These are phyloP conservation scores for Apiosordaria backusii DNA, from an alignment of 495 filamentous ascomycete genomes.

Conservation along the genomic window DNA sequence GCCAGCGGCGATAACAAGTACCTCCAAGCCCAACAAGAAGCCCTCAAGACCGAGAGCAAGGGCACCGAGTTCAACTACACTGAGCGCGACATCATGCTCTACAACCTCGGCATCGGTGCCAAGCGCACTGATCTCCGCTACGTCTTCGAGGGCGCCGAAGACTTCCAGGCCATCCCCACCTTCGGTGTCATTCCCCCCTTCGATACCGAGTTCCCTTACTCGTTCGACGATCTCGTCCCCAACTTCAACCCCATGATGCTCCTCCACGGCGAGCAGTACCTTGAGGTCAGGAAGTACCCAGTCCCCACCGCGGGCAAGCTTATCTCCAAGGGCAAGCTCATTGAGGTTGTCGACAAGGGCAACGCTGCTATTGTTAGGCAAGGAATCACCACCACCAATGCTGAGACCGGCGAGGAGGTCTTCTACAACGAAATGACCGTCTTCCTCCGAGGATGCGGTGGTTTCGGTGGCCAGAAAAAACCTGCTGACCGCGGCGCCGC, in stretches of 20 bases:
- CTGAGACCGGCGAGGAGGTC: constrained; percentile 81
- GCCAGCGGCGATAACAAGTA: constrained; percentile 42
- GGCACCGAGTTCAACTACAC: constrained; percentile 79
- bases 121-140: constrained; percentile 86
- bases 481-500: constrained; percentile 72
- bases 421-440: constrained; percentile 95
- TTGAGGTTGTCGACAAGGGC: constrained; percentile 96
- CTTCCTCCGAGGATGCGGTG: constrained; percentile 89
- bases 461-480: constrained; percentile 85
- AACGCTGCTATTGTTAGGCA: constrained; percentile 80
- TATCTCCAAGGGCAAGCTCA: constrained; percentile 75
- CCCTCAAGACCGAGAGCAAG: constrained; percentile 64
- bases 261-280: constrained; percentile 97
- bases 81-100: constrained; percentile 86
- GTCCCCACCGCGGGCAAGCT: constrained; percentile 84
- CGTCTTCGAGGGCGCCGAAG: constrained; percentile 82
- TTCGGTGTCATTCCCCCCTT: constrained; percentile 95
- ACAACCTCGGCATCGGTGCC: constrained; percentile 92
- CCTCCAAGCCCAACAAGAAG: constrained; percentile 71
- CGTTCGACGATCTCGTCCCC: constrained; percentile 77
- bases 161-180: constrained; percentile 90
- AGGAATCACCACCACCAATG: constrained; percentile 70
- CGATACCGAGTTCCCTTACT: constrained; percentile 76
- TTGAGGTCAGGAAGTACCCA: constrained; percentile 90
- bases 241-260: constrained; percentile 99